Evolutionary conservation across 345 rosid species (phyloP).

Genomic region (Erysimum cheiranthoides): DNA sequence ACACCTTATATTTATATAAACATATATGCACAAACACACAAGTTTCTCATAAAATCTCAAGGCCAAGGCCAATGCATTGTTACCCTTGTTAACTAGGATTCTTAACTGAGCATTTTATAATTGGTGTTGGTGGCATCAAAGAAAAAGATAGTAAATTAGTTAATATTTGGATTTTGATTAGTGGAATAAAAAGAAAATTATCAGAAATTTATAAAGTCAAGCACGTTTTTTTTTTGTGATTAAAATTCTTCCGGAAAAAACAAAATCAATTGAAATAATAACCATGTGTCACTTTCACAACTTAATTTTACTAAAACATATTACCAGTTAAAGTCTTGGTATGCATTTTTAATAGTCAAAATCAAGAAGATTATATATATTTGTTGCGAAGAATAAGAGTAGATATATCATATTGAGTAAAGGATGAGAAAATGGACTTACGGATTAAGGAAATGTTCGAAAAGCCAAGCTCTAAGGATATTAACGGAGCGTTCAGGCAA

Average conservation of each 20-base stretch:
- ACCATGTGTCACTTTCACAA: background rate
- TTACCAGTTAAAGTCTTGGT: no score
- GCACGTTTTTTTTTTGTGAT: background rate
- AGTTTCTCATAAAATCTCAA: background rate
- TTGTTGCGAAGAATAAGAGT: slow-evolving; percentile 12
- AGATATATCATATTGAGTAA: no score
- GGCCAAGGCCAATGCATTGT: slow-evolving; percentile 12
- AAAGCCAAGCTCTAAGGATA: slow-evolving; percentile 96
- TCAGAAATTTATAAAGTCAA: no score
- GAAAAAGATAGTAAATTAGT: background rate
- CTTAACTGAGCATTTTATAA: background rate
- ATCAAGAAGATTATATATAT: background rate
- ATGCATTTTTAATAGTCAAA: slow-evolving; percentile 4
- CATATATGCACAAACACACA: background rate
- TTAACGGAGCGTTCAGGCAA: slow-evolving; percentile 95
- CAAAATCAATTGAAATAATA: background rate
- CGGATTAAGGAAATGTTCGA: slow-evolving; percentile 99
- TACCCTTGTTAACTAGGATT: slow-evolving; percentile 18
- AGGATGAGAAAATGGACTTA: slow-evolving; percentile 47
- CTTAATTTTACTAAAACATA: slow-evolving; percentile 3
- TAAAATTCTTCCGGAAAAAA: background rate
- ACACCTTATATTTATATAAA: background rate
- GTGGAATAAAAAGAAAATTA: background rate
- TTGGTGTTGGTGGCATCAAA: background rate
- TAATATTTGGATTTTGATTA: background rate